Evolutionary conservation across 768 basidiomycete genomes (phyloP).

Genomic region (Mrakia frigida): DNA sequence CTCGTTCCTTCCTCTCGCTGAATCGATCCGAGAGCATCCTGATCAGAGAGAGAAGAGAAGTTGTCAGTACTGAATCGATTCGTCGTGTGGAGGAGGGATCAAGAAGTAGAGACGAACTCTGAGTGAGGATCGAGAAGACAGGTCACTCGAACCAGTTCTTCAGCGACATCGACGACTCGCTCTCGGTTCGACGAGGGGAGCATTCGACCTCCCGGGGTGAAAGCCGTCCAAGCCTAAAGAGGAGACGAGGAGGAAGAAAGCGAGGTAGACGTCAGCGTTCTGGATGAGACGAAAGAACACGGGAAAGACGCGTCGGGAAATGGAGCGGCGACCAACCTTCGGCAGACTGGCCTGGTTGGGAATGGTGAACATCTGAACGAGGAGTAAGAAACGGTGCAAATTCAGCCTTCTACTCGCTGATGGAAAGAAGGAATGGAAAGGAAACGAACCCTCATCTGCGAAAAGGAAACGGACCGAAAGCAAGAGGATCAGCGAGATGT

Average conservation of each 20-base stretch:
- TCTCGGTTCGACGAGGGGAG: constrained; percentile 44
- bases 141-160: constrained; percentile 44
- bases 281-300: background rate
- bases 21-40: constrained; percentile 13
- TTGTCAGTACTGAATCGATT: no score
- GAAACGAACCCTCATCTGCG: constrained; percentile 1
- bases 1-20: constrained; percentile 11
- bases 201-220: constrained; percentile 39
- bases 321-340: background rate
- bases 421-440: background rate
- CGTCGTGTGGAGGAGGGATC: background rate
- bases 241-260: background rate
- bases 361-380: constrained; percentile 29
- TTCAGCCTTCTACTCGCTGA: background rate
- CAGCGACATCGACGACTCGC: constrained; percentile 45
- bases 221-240: constrained; percentile 40
- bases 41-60: background rate
- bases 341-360: constrained; percentile 43
- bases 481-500: background rate
- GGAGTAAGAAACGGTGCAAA: background rate
- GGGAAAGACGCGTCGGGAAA: background rate
- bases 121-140: constrained; percentile 38
- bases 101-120: background rate
- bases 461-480: background rate
- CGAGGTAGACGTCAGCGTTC: no score